A percentile compares a stretch with the other conserved stretches of the same genome.
Evolutionary conservation across 2,329 filamentous ascomycete species (phyloP).

Genomic region (Leptographium radiaticola): DNA sequence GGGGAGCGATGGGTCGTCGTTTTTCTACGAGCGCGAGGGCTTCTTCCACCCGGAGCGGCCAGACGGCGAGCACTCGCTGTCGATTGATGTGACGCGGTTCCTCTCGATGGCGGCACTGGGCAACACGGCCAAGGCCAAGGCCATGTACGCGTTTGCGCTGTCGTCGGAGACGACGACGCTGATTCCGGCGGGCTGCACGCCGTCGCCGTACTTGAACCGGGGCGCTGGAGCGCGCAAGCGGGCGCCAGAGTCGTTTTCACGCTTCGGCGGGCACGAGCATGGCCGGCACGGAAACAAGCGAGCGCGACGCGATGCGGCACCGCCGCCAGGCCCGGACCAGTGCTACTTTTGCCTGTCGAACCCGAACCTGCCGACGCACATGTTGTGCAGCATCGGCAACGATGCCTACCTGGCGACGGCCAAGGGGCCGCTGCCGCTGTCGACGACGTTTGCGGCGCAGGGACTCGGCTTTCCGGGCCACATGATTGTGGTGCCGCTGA

Average conservation of each 20-base stretch:
- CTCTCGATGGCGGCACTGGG: slow-evolving; percentile 74
- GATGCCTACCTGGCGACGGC: slow-evolving; percentile 83
- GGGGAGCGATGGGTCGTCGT: slow-evolving; percentile 14
- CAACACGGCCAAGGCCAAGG: slow-evolving; percentile 65
- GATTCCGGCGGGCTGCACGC: slow-evolving; percentile 58
- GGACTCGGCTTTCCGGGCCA: slow-evolving; percentile 69
- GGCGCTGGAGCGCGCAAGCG: slow-evolving; percentile 40
- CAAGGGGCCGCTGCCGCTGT: slow-evolving; percentile 72
- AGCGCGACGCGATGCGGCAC: slow-evolving; percentile 29
- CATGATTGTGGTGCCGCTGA: slow-evolving; percentile 79
- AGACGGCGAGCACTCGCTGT: slow-evolving; percentile 29
- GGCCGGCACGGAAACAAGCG: slow-evolving; percentile 32
- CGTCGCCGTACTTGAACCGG: slow-evolving; percentile 51
- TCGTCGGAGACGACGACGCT: slow-evolving; percentile 47
- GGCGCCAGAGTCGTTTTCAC: slow-evolving; percentile 32
- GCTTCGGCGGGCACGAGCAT: slow-evolving; percentile 34
- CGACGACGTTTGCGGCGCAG: slow-evolving; percentile 49
- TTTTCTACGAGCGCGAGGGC: slow-evolving; percentile 83
- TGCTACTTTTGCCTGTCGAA: slow-evolving; percentile 97
- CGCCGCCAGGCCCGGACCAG: slow-evolving; percentile 57
- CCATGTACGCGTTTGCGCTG: slow-evolving; percentile 66
- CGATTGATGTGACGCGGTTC: slow-evolving; percentile 64
- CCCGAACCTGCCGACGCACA: slow-evolving; percentile 67
- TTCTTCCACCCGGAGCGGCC: slow-evolving; percentile 55
- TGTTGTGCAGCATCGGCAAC: slow-evolving; percentile 79